Evolutionary conservation across 1,139 yeast genomes (phyloP).

Genomic region (Trichomonascaceae sp.): DNA sequence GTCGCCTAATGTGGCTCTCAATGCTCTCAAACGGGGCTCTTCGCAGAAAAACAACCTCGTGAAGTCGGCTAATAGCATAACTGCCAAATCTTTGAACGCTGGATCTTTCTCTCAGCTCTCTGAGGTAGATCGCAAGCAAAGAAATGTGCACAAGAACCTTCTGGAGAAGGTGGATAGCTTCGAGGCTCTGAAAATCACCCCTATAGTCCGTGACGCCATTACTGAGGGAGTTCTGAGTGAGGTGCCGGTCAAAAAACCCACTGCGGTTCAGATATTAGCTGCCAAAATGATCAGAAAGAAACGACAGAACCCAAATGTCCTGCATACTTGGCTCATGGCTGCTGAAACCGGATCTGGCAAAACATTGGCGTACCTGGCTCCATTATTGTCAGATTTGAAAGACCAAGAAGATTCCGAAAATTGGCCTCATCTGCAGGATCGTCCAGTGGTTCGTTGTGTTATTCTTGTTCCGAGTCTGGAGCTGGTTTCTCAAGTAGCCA

Average conservation of each 20-base stretch:
- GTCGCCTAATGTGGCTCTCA: conserved; percentile 19
- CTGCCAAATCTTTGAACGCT: conserved; percentile 8
- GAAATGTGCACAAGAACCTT: conserved; percentile 32
- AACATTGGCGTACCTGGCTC: conserved; percentile 84
- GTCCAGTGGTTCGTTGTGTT: conserved; percentile 56
- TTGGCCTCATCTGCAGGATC: conserved; percentile 25
- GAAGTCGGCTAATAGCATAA: conserved; percentile 4
- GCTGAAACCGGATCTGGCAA: conserved; percentile 98
- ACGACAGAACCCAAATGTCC: conserved; percentile 19
- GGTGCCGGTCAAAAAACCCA: conserved; percentile 40
- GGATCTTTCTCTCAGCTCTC: conserved; percentile 31
- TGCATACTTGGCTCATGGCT: conserved; percentile 56
- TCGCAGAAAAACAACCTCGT: conserved; percentile 6
- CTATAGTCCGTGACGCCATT: conserved; percentile 60
- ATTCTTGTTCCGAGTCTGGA: conserved; percentile 86
- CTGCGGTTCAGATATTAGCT: conserved; percentile 58
- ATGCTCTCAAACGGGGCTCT: conserved; percentile 1
- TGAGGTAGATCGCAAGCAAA: conserved; percentile 28
- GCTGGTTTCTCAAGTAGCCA: conserved; percentile 71
- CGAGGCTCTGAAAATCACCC: conserved; percentile 58
- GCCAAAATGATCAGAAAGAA: conserved; percentile 42
- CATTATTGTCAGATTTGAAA: conserved; percentile 63
- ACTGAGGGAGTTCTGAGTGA: conserved; percentile 44
- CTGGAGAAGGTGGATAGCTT: conserved; percentile 53
- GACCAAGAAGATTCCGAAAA: conserved; percentile 31